A percentile compares a stretch with the other conserved stretches of the same genome.
phyloP scores from a whole-genome alignment of 2,329 filamentous ascomycete species.

The Triangularia verruculosa region DNA sequence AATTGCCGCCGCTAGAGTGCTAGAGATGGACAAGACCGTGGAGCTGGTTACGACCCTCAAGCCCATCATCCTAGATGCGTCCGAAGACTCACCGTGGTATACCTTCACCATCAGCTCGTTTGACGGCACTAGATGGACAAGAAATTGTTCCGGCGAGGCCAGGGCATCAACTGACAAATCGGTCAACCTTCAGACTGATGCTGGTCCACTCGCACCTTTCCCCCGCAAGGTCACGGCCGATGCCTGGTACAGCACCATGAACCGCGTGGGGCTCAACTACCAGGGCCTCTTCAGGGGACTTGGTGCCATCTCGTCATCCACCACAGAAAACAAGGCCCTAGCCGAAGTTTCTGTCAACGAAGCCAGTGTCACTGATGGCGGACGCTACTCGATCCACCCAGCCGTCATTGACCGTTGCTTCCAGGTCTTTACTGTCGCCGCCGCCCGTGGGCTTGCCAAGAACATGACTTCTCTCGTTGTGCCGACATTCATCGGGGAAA shows the following conservation, averaged over 20 bases:
- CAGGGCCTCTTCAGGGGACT: neutral
- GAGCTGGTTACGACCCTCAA: neutral
- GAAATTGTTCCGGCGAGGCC: neutral
- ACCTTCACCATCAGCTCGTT: neutral
- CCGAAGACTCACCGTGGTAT: neutral
- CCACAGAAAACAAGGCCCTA: neutral
- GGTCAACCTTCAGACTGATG: neutral
- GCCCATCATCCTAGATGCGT: neutral
- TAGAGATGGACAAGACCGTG: no score
- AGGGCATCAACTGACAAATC: neutral
- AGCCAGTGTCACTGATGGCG: neutral
- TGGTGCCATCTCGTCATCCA: neutral
- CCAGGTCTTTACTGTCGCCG: neutral
- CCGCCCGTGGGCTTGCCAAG: neutral
- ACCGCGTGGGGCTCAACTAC: neutral
- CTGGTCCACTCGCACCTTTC: neutral
- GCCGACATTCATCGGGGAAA: neutral
- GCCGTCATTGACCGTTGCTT: neutral
- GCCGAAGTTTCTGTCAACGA: neutral
- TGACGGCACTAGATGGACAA: neutral
- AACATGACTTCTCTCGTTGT: neutral
- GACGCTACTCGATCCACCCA: neutral
- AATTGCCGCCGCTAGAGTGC: neutral
- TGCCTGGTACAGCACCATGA: neutral
- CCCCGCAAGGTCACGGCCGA: neutral